A percentile compares a stretch with the other conserved stretches of the same genome.
phyloP scores from a whole-genome alignment of 495 filamentous ascomycete species.

The Penicillium atrosanguineum region DNA sequence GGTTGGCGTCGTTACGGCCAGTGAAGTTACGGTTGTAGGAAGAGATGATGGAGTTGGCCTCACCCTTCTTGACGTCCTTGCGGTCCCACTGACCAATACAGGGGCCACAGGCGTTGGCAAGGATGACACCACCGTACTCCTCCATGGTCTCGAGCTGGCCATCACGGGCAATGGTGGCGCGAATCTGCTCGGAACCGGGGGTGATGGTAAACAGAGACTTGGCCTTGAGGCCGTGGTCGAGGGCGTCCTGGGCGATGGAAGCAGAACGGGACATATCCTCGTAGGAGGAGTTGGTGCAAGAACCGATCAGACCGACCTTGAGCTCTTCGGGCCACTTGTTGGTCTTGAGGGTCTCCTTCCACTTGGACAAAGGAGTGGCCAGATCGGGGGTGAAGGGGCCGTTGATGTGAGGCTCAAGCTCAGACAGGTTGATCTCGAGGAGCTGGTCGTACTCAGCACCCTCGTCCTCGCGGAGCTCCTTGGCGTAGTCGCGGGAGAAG shows the following conservation, averaged over 20 bases:
- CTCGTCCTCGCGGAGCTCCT: constrained; percentile 85
- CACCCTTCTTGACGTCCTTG: constrained; percentile 92
- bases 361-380: constrained; percentile 95
- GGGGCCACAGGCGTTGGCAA: constrained; percentile 93
- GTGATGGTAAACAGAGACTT: constrained; percentile 94
- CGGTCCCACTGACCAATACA: constrained; percentile 91
- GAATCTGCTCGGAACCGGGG: constrained; percentile 96
- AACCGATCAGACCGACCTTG: constrained; percentile 90
- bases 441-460: constrained; percentile 96
- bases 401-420: constrained; percentile 98
- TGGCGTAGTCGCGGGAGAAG: constrained; percentile 78
- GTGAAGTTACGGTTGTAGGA: constrained; percentile 99
- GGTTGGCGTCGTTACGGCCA: constrained; percentile 98
- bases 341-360: constrained; percentile 86
- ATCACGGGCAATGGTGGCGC: constrained; percentile 91
- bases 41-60: constrained; percentile 92
- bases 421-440: constrained; percentile 89
- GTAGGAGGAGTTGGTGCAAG: constrained; percentile 99
- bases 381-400: constrained; percentile 99
- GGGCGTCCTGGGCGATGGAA: constrained; percentile 90
- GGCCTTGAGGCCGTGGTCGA: constrained; percentile 90
- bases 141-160: constrained; percentile 96
- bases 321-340: constrained; percentile 97
- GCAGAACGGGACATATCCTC: constrained; percentile 98
- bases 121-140: constrained; percentile 93